phyloP scores from a whole-genome alignment of 306 rosid genomes.

The Fragaria vesca region DNA sequence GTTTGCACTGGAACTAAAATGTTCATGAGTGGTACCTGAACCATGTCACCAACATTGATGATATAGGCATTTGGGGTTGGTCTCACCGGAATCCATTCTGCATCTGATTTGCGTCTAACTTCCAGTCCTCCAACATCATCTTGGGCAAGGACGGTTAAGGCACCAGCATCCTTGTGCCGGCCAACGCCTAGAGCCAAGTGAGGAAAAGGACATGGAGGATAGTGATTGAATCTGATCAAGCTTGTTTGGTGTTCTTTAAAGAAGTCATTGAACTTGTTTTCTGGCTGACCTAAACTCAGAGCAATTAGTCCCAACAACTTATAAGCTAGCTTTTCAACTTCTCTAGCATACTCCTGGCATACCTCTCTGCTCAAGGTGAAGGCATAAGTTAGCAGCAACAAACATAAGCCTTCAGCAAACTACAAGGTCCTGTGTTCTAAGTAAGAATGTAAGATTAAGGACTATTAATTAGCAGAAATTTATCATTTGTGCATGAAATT shows the following conservation, averaged over 20 bases:
- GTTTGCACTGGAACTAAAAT: not conserved
- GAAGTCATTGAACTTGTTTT: constrained; percentile 40
- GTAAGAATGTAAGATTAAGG: not conserved
- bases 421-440: not conserved
- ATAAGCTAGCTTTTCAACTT: constrained; percentile 59
- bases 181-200: constrained; percentile 81
- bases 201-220: constrained; percentile 77
- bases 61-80: constrained; percentile 62
- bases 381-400: not conserved
- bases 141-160: constrained; percentile 67
- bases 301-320: constrained; percentile 58
- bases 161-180: constrained; percentile 78
- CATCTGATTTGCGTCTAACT: constrained; percentile 58
- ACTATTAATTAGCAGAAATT: not conserved
- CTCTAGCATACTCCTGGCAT: constrained; percentile 52
- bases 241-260: constrained; percentile 66
- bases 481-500: not conserved
- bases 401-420: not conserved
- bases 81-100: constrained; percentile 65
- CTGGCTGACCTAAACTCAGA: constrained; percentile 52
- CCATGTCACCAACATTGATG: constrained; percentile 66
- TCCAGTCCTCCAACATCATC: constrained; percentile 74
- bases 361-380: constrained; percentile 43
- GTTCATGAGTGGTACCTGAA: constrained; percentile 50
- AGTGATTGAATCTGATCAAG: constrained; percentile 54